Conservation (phyloP, 2,329 filamentous ascomycete genomes). For the Trichoderma polysporum region DNA sequence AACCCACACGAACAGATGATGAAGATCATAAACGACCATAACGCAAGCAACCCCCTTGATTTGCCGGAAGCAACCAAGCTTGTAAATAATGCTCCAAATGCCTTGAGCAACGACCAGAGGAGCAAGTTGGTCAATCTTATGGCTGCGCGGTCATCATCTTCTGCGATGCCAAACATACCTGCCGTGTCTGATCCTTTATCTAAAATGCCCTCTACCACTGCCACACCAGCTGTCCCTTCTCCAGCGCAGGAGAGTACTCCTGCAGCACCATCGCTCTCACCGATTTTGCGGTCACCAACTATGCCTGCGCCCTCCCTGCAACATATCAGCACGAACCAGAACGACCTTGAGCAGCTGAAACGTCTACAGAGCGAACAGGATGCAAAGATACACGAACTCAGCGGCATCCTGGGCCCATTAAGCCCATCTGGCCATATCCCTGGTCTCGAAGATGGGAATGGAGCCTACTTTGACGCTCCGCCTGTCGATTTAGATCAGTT, state of each 20-base stretch:
- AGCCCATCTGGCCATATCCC: conserved; percentile 79
- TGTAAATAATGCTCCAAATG: conserved; percentile 55
- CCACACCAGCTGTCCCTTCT: conserved; percentile 31
- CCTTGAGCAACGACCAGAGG: conserved; percentile 56
- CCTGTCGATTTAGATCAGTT: conserved; percentile 53
- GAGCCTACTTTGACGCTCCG: conserved; percentile 37
- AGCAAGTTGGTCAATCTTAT: conserved; percentile 60
- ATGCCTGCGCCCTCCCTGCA: conserved; percentile 54
- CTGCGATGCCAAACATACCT: conserved; percentile 28
- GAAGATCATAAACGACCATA: conserved; percentile 64
- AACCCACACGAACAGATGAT: conserved; percentile 63
- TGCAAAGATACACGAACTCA: conserved; percentile 71
- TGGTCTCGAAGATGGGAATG: conserved; percentile 54
- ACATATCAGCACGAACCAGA: conserved; percentile 65
- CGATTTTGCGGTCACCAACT: conserved; percentile 46
- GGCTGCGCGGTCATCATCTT: conserved; percentile 43
- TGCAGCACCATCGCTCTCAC: conserved; percentile 46
- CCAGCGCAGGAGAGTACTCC: conserved; percentile 28
- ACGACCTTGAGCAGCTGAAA: conserved; percentile 76
- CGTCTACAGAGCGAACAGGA: conserved; percentile 78
- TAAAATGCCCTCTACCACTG: conserved; percentile 23
- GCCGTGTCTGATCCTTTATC: conserved; percentile 23
- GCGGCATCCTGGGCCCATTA: conserved; percentile 72
- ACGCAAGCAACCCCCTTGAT: conserved; percentile 54
- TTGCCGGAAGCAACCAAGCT: conserved; percentile 52